Conservation (phyloP, 352 stramenopile species). For the Globisporangium recalcitrans region DNA sequence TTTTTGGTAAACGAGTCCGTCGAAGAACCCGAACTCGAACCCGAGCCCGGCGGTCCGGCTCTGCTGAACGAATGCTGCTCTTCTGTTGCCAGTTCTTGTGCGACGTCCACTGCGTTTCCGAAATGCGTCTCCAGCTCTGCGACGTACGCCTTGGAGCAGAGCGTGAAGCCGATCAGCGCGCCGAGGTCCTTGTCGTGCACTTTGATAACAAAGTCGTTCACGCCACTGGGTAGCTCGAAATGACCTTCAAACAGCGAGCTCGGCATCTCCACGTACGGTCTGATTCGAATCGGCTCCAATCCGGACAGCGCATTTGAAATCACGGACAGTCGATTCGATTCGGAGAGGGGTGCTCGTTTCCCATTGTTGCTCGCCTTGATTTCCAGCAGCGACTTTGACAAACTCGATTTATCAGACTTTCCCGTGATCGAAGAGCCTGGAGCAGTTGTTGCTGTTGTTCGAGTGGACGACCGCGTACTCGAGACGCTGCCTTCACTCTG, state of each 20-base stretch:
- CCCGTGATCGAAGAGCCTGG: background rate
- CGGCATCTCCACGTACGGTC: conserved; percentile 47
- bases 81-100: conserved; percentile 33
- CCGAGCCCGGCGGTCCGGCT: background rate
- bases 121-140: conserved; percentile 67
- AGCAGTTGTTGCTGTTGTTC: background rate
- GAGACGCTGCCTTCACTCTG: conserved; percentile 5
- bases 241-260: conserved; percentile 50
- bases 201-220: conserved; percentile 77
- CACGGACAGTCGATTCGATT: conserved; percentile 30
- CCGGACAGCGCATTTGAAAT: conserved; percentile 23
- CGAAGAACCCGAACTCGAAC: background rate
- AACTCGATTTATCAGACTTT: conserved; percentile 34
- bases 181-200: conserved; percentile 80
- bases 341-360: conserved; percentile 28
- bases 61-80: conserved; percentile 7
- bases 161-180: conserved; percentile 75
- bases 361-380: conserved; percentile 30
- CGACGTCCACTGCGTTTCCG: conserved; percentile 39
- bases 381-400: conserved; percentile 42
- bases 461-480: conserved; percentile 30
- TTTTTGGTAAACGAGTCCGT: conserved; percentile 13
- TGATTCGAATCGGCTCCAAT: conserved; percentile 43
- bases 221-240: conserved; percentile 59
- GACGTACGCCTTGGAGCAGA: conserved; percentile 70